A percentile compares a stretch with the other conserved stretches of the same genome.
Evolutionary conservation across 1,139 yeast genomes (phyloP).

Genomic region (Yamadazyma mexicana): DNA sequence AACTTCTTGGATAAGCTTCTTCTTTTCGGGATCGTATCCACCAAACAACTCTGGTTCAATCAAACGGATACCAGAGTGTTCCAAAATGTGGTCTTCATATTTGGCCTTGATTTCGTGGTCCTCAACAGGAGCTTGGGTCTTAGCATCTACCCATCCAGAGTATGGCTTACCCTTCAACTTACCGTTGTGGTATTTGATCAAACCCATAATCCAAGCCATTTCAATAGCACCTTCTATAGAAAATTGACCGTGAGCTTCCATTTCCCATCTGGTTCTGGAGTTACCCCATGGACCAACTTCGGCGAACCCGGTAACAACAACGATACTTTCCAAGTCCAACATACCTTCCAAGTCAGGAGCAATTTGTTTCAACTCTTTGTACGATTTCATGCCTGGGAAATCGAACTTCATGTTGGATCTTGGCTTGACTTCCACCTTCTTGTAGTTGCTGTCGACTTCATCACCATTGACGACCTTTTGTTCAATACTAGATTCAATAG

Average conservation of each 20-base stretch:
- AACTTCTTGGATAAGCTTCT: conserved; percentile 90
- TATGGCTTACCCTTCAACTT: conserved; percentile 84
- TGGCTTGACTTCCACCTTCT: conserved; percentile 76
- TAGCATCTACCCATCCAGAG: conserved; percentile 97
- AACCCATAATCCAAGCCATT: conserved; percentile 99
- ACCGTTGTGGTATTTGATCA: conserved; percentile 92
- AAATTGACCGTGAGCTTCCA: conserved; percentile 94
- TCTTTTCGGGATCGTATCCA: conserved; percentile 93
- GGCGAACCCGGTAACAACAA: conserved; percentile 95
- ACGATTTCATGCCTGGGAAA: conserved; percentile 85
- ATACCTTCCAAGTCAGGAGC: conserved; percentile 85
- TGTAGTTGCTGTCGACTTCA: conserved; percentile 81
- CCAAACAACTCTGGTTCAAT: conserved; percentile 92
- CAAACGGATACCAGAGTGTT: conserved; percentile 94
- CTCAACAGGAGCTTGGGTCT: conserved; percentile 89
- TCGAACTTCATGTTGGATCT: conserved; percentile 93
- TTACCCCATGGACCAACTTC: conserved; percentile 99
- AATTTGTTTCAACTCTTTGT: conserved; percentile 66
- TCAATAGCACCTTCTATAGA: conserved; percentile 98
- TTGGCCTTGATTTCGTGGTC: conserved; percentile 90
- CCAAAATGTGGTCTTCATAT: conserved; percentile 85
- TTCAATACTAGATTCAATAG: conserved; percentile 89
- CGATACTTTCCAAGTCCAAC: conserved; percentile 85
- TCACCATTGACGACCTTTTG: conserved; percentile 92
- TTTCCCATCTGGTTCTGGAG: conserved; percentile 98